Evolutionary conservation across 257 asterid genomes (phyloP), one percentile per base, ranked within the genome.

Genomic region (Ilex aquifolium): DNA sequence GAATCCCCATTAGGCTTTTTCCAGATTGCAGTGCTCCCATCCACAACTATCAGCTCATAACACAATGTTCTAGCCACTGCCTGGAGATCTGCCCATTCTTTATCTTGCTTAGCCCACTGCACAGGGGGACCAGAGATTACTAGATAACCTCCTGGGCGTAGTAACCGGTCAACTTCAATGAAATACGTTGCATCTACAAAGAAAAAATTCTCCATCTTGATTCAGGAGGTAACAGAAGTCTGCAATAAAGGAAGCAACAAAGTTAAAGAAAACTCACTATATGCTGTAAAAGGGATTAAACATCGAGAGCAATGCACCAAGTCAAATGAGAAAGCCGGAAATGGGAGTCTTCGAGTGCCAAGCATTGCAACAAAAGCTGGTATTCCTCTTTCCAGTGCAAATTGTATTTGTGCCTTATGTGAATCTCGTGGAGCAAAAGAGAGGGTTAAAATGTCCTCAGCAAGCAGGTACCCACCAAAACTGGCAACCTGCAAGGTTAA

Each of bases 281-380:
- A 85, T 46, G 95, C 92, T 59, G 96, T 84, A 75, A 93, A 93
- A 70, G 95, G 96, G 74, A 90, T 90, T 80, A 90, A 83, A 74
- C 99, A 93, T 31, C 97, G 88, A 63, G 96, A 93, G 71, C 99
- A 90, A 74, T 93, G 99, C 75, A 93, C 82, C 82, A 93, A 75
- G 83, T 93, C 99, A 53, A 93, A 93, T 0, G 97, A 84, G 72
- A 83, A 85, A 32, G 88, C 86, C 59, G 97, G 87, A 81, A 93
- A 87, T 0, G 99, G 96, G 68, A 93, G 99, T 69, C 97, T 82
- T 51, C 82, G 88, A 1, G 96, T 90, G 75, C 97, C 99, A 56
- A 93, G 99, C 96, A 90, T 93, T 70, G 97, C 96, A 78, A 88
- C 91, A 80, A 93, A 84, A 27, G 99, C 95, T 5, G 97, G 97